A percentile compares a stretch with the other conserved stretches of the same genome.
Evolutionary conservation across 257 asterid genomes (phyloP).

Genomic region (Cinchona pubescens): DNA sequence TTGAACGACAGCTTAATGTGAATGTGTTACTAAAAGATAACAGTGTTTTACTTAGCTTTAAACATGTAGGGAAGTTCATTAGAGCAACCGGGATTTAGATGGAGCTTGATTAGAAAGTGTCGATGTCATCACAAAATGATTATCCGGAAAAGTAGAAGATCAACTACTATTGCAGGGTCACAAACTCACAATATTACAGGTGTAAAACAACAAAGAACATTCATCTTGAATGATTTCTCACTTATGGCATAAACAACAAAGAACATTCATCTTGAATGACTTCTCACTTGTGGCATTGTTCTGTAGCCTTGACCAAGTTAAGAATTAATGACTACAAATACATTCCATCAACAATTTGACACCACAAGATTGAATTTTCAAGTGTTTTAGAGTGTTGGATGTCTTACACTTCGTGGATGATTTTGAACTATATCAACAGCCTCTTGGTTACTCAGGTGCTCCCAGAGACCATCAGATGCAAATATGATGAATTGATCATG

Average conservation of each 20-base stretch:
- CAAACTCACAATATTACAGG: not conserved
- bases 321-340: not conserved
- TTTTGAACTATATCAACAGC: constrained; percentile 73
- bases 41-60: not conserved
- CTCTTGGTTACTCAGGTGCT: constrained; percentile 76
- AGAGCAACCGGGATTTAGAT: not conserved
- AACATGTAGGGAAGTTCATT: not conserved
- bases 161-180: not conserved
- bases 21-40: not conserved
- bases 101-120: not conserved
- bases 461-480: constrained; percentile 90
- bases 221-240: not conserved
- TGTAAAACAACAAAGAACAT: not conserved
- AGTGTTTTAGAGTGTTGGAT: not conserved
- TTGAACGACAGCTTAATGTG: not conserved
- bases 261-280: not conserved
- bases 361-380: not conserved
- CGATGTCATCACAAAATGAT: not conserved
- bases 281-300: not conserved
- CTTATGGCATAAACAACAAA: not conserved
- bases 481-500: constrained; percentile 71
- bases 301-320: not conserved
- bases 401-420: constrained; percentile 58
- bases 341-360: not conserved
- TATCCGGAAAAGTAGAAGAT: not conserved